Base-by-base conservation (phyloP, 2,329 filamentous ascomycete genomes). In the Biscogniauxia sp. region DNA sequence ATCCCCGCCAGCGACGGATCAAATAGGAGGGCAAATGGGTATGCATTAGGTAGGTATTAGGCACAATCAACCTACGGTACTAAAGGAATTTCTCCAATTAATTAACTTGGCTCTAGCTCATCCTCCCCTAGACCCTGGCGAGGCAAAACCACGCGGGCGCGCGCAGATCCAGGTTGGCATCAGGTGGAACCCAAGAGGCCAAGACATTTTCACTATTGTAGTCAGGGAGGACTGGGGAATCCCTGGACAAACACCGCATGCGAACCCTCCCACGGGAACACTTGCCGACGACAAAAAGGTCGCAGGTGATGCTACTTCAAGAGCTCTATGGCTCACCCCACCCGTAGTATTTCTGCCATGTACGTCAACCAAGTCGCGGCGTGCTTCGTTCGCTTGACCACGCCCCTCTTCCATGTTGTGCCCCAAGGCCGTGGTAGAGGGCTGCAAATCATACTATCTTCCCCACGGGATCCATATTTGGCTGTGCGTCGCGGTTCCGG, bases 141-240 rank as follows among this genome's bases (percentile, higher is more conserved):
- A 55, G 56, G 58, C 55, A 8, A 32, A 61, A 60, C 60, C 59
- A 64, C 64, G 62, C 63, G 65, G 60, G 58, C 60, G 62, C 57
- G 64, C 68, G 69, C 69, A 71, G 69, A 69, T 70, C 70, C 69
- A 66, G 51, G 37, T 51, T 55, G 55, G 54, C 63, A 71, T 71
- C 69, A 71, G 66, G 57, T 70, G 68, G 58, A 56, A 56, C 60
- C 58, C 64, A 57, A 61, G 37, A 23, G 53, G 56, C 57, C 61
- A 63, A 69, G 66, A 67, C 68, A 68, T 66, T 57, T 55, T 20
- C 6, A 23, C 50, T 51, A 25, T 5, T 51, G 17, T n/a, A 54
- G 52, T 32, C 37, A 45, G 17, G 17, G 37, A 45, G 37, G 5
- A 45, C 37, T 45, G 37, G 37, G 37, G 37, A 45, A 45, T 45